Evolutionary conservation across 2,329 filamentous ascomycete species (phyloP), one percentile per base, ranked within the genome.

Genomic region (Colletotrichum agaves): DNA sequence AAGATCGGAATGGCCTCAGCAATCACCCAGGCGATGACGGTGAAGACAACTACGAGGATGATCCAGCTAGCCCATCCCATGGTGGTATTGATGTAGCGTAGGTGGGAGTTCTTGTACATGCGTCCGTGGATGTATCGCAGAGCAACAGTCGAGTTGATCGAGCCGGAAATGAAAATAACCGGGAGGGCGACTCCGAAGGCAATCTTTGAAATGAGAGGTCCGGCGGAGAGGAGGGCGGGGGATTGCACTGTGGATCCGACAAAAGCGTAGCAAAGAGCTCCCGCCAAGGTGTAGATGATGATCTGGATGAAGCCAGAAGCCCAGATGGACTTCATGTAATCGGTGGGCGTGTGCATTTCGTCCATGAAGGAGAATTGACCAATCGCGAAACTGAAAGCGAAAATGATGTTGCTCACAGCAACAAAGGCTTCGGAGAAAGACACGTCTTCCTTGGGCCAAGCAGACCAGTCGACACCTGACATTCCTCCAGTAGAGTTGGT

Each of bases 1-100:
- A 94, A 94, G 75, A 90, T 89, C 2, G 92, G 92, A 47, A 94
- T 90, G 0, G 89, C 87, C 74, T 91, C 87, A 8, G 91, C 91
- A 71, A 94, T 89, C 70, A 93, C 76, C 85, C 89, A 93, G 2
- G 89, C 88, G 8, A 91, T 63, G 10, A 90, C 62, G 80, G 90
- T 93, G 47, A 90, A 76, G 50, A 75, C 70, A 0, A 83, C 76
- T 19, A 88, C 85, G 11, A 93, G 86, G 3, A 67, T 78, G n/a
- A 89, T 74, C 91, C 91, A 92, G 27, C 75, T 81, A 21, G 75
- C 72, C 82, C 83, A 85, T 1, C 83, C 83, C 77, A 74, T 81
- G 43, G 75, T 74, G 4, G 83, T 84, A 77, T 84, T 85, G 77
- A 85, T 78, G 74, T 78, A 84, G 56, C 79, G 79, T 50, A 78